These are phyloP conservation scores for Lactifluus hygrophoroides DNA, from an alignment of 768 basidiomycete species.

Conservation along the genomic window DNA sequence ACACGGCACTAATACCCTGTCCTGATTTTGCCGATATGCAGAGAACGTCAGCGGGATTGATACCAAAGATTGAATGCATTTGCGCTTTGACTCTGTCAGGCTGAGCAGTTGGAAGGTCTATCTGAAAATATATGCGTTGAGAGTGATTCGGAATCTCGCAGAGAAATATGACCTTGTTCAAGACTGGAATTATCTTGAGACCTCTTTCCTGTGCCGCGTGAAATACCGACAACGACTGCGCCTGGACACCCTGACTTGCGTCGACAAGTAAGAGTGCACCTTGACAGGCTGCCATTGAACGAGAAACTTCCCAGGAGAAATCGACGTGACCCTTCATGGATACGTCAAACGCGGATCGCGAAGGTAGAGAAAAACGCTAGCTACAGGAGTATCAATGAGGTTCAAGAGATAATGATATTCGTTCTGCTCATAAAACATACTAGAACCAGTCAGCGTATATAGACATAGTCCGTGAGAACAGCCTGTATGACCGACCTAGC, in stretches of 20 bases:
- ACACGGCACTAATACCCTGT: conserved; percentile 64
- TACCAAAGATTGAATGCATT: conserved; percentile 75
- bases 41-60: conserved; percentile 65
- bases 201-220: conserved; percentile 79
- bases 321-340: conserved; percentile 80
- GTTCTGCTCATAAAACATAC: conserved; percentile 67
- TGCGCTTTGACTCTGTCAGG: conserved; percentile 74
- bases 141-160: not conserved
- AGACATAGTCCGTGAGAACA: not conserved
- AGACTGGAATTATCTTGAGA: conserved; percentile 77
- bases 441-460: conserved; percentile 25
- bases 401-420: conserved; percentile 70
- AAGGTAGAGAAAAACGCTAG: conserved; percentile 17
- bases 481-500: conserved; percentile 47
- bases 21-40: conserved; percentile 92
- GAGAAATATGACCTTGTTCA: conserved; percentile 66
- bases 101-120: conserved; percentile 86
- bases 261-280: conserved; percentile 84
- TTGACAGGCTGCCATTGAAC: conserved; percentile 88
- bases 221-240: conserved; percentile 93
- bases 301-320: conserved; percentile 94
- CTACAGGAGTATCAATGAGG: conserved; percentile 90
- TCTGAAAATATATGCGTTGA: conserved; percentile 36
- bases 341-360: not conserved
- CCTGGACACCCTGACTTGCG: conserved; percentile 96